These are phyloP conservation scores for Penicillium capsulatum DNA, from an alignment of 2,329 filamentous ascomycete genomes.

Conservation along the genomic window DNA sequence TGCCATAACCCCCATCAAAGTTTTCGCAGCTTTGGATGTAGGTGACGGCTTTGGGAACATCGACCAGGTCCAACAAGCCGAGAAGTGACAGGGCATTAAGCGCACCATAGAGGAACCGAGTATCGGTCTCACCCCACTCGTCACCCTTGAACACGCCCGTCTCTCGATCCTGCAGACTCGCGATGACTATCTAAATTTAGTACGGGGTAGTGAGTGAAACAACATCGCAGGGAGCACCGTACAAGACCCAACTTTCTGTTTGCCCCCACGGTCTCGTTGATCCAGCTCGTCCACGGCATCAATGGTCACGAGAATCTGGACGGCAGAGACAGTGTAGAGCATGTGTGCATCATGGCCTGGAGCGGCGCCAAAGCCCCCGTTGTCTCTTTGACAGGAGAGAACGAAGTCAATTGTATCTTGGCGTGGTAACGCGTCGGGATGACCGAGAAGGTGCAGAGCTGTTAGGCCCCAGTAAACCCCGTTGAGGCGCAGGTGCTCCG, in stretches of 20 bases:
- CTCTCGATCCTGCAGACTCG: constrained; percentile 70
- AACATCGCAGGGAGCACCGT: constrained; percentile 37
- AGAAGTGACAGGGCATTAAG: constrained; percentile 86
- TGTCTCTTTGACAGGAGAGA: constrained; percentile 86
- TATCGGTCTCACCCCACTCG: constrained; percentile 95
- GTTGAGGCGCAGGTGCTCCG: constrained; percentile 90
- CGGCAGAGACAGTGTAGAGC: constrained; percentile 89
- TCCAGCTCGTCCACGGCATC: constrained; percentile 84
- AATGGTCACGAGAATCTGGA: constrained; percentile 85
- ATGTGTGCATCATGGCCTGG: constrained; percentile 94
- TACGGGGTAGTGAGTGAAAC: constrained; percentile 6
- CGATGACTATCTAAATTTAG: constrained; percentile 58
- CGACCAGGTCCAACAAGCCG: constrained; percentile 64
- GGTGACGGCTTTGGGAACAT: constrained; percentile 73
- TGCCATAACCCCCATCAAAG: constrained; percentile 90
- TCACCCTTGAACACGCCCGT: constrained; percentile 90
- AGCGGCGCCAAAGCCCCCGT: constrained; percentile 87
- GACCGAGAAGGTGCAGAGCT: constrained; percentile 77
- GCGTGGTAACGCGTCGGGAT: constrained; percentile 75
- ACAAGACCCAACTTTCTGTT: constrained; percentile 74
- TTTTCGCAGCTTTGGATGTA: constrained; percentile 82
- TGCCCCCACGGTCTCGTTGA: constrained; percentile 60
- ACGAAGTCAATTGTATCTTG: constrained; percentile 84
- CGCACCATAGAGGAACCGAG: constrained; percentile 86
- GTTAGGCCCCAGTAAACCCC: constrained; percentile 96